phyloP scores from a whole-genome alignment of 805 yeast genomes.

The baker's yeast (Saccharomyces cerevisiae) region DNA sequence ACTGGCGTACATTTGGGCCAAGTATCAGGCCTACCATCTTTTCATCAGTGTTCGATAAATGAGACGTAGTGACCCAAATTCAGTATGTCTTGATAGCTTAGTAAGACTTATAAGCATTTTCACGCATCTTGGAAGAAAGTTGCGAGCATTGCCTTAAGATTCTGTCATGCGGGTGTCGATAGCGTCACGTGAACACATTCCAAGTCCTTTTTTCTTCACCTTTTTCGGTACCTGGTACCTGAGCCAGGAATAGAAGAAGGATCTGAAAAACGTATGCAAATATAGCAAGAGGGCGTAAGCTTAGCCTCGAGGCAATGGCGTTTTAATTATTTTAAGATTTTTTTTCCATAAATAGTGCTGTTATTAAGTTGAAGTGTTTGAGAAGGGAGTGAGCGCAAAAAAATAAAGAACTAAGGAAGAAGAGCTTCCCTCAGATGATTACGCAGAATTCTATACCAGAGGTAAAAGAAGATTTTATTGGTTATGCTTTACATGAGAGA shows the following conservation, averaged over 20 bases:
- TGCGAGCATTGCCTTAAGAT: background rate
- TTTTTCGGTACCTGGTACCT: background rate
- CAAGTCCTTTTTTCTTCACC: background rate
- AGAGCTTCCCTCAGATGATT: constrained; percentile 15
- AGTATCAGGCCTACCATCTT: no score
- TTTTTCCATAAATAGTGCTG: background rate
- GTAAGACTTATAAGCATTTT: background rate
- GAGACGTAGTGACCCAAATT: no score
- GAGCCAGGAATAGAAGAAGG: background rate
- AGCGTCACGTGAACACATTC: no score
- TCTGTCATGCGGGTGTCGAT: background rate
- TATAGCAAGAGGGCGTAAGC: background rate
- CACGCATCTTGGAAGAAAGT: background rate
- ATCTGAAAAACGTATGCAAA: background rate
- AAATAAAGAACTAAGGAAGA: background rate
- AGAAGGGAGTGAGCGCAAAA: background rate
- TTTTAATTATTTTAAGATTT: background rate
- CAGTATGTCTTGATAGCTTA: background rate
- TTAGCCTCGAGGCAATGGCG: background rate
- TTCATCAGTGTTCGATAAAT: no score
- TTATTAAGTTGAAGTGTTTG: background rate
- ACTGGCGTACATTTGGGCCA: background rate
- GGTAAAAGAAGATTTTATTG: constrained; percentile 50
- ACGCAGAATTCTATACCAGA: constrained; percentile 62
- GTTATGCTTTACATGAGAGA: constrained; percentile 56